Conservation (phyloP, 805 yeast genomes). For the Lachancea mirantina region DNA sequence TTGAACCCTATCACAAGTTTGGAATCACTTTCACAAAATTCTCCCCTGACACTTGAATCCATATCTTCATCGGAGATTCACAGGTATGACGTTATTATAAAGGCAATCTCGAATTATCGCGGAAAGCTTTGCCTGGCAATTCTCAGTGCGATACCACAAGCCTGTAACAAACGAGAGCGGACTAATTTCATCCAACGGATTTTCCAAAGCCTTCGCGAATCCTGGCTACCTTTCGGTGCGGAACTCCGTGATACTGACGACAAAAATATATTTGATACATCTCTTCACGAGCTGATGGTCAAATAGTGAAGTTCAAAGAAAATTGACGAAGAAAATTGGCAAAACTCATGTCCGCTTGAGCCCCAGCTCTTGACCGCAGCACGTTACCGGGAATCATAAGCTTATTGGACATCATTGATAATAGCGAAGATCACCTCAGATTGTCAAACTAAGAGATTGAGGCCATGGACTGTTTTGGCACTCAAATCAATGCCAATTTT, state of each 20-base stretch:
- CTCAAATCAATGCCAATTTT: neutral
- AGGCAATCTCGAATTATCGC: no score
- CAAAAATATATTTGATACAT: constrained; percentile 4
- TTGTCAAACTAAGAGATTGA: neutral
- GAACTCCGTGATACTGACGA: neutral
- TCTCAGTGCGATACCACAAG: no score
- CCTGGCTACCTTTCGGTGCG: constrained; percentile 3
- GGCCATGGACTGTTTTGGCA: neutral
- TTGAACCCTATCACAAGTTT: neutral
- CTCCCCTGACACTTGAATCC: no score
- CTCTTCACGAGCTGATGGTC: constrained; percentile 1
- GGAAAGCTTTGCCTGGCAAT: no score
- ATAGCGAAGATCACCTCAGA: neutral
- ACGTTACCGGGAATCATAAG: constrained; percentile 1
- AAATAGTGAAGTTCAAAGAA: constrained; percentile 3
- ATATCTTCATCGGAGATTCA: no score
- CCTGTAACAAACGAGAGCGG: no score
- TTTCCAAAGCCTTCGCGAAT: no score
- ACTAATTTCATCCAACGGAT: no score
- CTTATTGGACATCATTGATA: neutral
- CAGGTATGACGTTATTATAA: no score
- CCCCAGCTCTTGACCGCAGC: neutral
- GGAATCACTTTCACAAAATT: constrained; percentile 1
- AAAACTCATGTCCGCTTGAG: constrained; percentile 1
- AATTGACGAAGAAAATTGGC: no score